Evolutionary conservation across 306 rosid species (phyloP), one percentile per base, ranked within the genome.

Genomic region (Albizia julibrissin): DNA sequence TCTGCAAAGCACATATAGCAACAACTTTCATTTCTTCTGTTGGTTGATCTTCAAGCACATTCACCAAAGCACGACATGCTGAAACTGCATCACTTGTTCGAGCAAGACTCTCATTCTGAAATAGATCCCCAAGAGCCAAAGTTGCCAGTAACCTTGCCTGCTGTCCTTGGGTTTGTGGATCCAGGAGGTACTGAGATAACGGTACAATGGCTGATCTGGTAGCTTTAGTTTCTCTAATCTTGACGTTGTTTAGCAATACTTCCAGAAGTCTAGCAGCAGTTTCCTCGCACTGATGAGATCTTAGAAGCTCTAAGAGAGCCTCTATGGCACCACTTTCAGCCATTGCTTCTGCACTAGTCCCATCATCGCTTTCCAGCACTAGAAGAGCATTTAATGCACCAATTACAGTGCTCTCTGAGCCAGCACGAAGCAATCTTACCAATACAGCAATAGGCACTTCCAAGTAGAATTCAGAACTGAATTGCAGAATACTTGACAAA

Each of bases 21-120:
- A 95, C 94, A 71, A 95, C 99, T 87, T 95, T 95, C 99, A 95
- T 93, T 89, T 95, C 99, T 86, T 95, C 99, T n/a, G 99, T 95
- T 68, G 99, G 99, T 82, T 95, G 99, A 42, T 95, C 99, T 82
- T 93, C 98, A 75, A 95, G 99, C 85, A 95, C 99, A 88, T 95
- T 95, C 68, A 93, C 98, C 82, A 95, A 87, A 74, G 99, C 99
- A 66, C 98, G 98, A 65, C 99, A 95, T 72, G 99, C 99, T 76
- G 97, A 91, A 81, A 93, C 99, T 39, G 99, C 94, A 76, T 95
- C 99, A 39, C 93, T 34, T 76, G 96, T 85, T 86, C 99, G 92
- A 84, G 99, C 98, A 89, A 95, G 98, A 56, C 88, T 81, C 89
- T 95, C 98, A 81, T 95, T 92, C 89, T 95, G 99, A 79, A 95